Conservation (phyloP, 345 rosid genomes). For the Erucastrum elatum region DNA sequence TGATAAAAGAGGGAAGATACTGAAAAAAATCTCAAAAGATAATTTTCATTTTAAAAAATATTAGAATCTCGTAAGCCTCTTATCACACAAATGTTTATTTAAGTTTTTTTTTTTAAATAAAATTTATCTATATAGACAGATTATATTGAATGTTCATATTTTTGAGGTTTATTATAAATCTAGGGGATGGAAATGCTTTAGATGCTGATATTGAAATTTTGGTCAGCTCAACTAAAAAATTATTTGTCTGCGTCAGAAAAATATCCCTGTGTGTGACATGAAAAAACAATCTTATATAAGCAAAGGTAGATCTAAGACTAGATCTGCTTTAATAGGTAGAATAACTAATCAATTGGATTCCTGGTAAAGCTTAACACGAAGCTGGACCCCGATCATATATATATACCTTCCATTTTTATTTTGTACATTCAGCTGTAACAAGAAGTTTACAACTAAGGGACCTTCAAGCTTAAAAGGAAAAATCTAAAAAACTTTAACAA, state of each 20-base stretch:
- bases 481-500: no score
- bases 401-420: not conserved
- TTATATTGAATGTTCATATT: no score
- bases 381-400: not conserved
- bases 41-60: no score
- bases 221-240: not conserved
- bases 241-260: not conserved
- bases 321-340: not conserved
- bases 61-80: no score
- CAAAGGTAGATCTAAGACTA: not conserved
- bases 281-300: not conserved
- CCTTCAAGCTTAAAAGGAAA: no score
- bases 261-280: not conserved
- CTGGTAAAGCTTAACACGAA: not conserved
- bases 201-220: not conserved
- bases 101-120: no score
- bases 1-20: no score
- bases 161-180: no score
- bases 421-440: not conserved
- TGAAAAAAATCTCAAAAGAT: no score
- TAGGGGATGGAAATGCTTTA: not conserved
- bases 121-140: no score
- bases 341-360: not conserved
- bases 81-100: no score
- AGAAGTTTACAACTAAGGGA: not conserved